phyloP scores from a whole-genome alignment of 2,329 filamentous ascomycete species.

The Talaromyces sp. region DNA sequence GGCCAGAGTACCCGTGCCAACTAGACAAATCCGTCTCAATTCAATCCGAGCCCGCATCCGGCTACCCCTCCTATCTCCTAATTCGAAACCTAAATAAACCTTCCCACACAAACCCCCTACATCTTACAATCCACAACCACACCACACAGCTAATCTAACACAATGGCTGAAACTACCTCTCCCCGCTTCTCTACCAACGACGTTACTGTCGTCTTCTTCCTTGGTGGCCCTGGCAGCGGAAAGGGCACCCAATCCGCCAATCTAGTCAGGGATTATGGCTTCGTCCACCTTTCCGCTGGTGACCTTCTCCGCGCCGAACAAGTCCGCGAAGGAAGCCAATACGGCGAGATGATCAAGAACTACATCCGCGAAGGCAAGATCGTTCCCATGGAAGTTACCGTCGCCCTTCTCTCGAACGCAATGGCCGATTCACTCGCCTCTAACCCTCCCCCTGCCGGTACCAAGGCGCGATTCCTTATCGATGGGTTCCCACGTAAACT shows the following conservation, averaged over 20 bases:
- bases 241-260: constrained; percentile 95
- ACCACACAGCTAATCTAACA: constrained; percentile 4
- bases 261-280: constrained; percentile 83
- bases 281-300: constrained; percentile 90
- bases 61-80: constrained; percentile 38
- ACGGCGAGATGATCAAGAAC: constrained; percentile 87
- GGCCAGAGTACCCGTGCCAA: constrained; percentile 23
- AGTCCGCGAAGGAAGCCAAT: constrained; percentile 79
- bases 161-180: constrained; percentile 50
- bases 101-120: constrained; percentile 55
- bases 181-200: constrained; percentile 77
- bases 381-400: constrained; percentile 98
- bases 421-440: constrained; percentile 72
- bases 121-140: not conserved
- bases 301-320: constrained; percentile 94
- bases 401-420: constrained; percentile 89
- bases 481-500: constrained; percentile 93
- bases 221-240: constrained; percentile 91
- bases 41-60: constrained; percentile 26
- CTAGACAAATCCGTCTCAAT: constrained; percentile 3
- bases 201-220: constrained; percentile 93
- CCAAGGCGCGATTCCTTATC: constrained; percentile 72
- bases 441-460: constrained; percentile 32
- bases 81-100: constrained; percentile 32
- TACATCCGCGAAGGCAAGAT: constrained; percentile 95